Evolutionary conservation across 495 filamentous ascomycete genomes (phyloP), one percentile per base, ranked within the genome.

Genomic region (Chaetomium fimeti): DNA sequence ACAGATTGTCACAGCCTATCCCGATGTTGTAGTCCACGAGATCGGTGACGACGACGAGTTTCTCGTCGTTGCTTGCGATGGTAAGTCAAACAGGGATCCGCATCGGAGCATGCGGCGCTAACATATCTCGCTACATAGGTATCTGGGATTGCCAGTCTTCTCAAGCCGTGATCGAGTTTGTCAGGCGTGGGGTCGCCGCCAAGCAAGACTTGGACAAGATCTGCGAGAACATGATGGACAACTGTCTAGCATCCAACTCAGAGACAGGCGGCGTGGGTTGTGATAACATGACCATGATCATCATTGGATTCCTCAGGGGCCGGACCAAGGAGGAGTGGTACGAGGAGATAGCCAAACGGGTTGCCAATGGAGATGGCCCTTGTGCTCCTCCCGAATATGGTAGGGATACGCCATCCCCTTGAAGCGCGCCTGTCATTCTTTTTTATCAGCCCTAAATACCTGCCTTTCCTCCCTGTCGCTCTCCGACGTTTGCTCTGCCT

Each of bases 141-240:
- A 98, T 98, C 75, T 98, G 94, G 94, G 94, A 98, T 77, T 98
- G 95, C 78, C 93, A 97, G 74, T 96, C 94, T 61, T 98, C 95
- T 55, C 94, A 98, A 79, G 89, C 92, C 28, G 95, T 98, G 20
- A 84, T 98, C 61, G 94, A 98, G 72, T 98, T 98, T 72, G 95
- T 98, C 67, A 85, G 94, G 71, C 86, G 95, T 67, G 95, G 94
- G 43, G 96, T 98, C 74, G 91, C 91, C 24, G 93, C 92, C 22
- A 94, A 96, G 81, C 94, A 98, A 78, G 88, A 93, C 36, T 84
- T 98, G 22, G 85, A 90, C 55, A 87, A 88, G 71, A 97, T 98
- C 71, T 96, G 92, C 77, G 94, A 98, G 81, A 98, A 98, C 81
- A 95, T 98, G 92, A 98, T 98, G 94, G 93, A 98, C 81, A 98